Evolutionary conservation across 768 basidiomycete genomes (phyloP), one percentile per base, ranked within the genome.

Genomic region (Rubroboletus satanas): DNA sequence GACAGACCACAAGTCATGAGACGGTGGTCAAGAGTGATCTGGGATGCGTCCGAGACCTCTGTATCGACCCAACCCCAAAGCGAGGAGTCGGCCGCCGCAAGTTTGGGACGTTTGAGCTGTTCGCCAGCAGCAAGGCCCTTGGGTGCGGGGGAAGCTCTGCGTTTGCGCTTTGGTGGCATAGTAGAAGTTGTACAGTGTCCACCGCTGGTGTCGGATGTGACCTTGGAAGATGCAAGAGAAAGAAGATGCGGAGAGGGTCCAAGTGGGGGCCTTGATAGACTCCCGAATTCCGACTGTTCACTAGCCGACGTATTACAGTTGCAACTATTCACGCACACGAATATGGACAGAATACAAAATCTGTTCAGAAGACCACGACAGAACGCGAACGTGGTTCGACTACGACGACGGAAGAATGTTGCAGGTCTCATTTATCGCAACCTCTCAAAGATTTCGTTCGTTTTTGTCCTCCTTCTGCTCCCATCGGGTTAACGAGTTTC

Each of bases 31-130:
- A 73, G 64, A 17, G 85, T 81, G 58, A 95, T 89, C n/a, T 81
- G 71, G 3, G 79, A 78, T 54, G 75, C 64, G 49, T 78, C 71
- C 17, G 71, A 71, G 47, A 83, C 85, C 62, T 87, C 83, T 42
- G 84, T 79, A 47, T 80, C 84, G 48, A 91, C 86, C 92, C 92
- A 95, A 47, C 79, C 79, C 92, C 92, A 93, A n/a, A 80, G 72
- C 32, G 80, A 76, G 52, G 75, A 68, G 39, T 71, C 71, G 39
- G 72, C 71, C 28, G 74, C 72, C n/a, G 78, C 70, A 15, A 83
- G 75, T 51, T 77, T 77, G 54, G 75, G 73, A 48, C 83, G 80
- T 61, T 83, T 85, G 61, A 88, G 77, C 23, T 76, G 75, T 72
- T 88, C 82, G 21, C 85, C 87, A 29, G 85, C 75, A 45, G 74